Evolutionary conservation across 2,329 filamentous ascomycete species (phyloP).

Genomic region (Penicillium sp.): DNA sequence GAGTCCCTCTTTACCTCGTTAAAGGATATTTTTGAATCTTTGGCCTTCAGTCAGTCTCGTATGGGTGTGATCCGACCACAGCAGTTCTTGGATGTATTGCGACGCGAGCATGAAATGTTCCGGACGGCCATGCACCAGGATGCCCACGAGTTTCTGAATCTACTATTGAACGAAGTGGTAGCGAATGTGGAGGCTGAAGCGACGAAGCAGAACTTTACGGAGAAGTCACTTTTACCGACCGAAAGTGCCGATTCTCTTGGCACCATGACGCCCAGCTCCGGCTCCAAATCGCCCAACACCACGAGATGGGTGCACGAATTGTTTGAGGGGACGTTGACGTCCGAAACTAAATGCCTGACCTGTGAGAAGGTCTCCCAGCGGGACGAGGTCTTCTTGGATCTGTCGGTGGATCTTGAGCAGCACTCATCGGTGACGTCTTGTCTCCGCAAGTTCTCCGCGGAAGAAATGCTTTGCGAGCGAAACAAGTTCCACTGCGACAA

Average conservation of each 20-base stretch:
- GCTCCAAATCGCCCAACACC: constrained; percentile 57
- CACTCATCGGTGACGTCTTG: constrained; percentile 96
- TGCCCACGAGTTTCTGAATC: constrained; percentile 92
- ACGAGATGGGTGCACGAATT: constrained; percentile 94
- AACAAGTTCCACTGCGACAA: constrained; percentile 99
- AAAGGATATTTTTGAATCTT: constrained; percentile 91
- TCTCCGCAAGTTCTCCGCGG: constrained; percentile 89
- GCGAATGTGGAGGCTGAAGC: constrained; percentile 88
- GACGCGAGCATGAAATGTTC: constrained; percentile 95
- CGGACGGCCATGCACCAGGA: constrained; percentile 96
- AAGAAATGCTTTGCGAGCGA: constrained; percentile 96
- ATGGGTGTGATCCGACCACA: constrained; percentile 89
- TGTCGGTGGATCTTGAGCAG: constrained; percentile 92
- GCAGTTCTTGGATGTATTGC: constrained; percentile 88
- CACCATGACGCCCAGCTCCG: constrained; percentile 49
- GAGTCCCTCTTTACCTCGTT: constrained; percentile 92
- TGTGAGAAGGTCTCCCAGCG: constrained; percentile 93
- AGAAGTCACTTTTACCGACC: constrained; percentile 51
- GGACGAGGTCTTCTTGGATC: constrained; percentile 91
- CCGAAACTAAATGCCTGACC: constrained; percentile 91
- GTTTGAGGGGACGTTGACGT: constrained; percentile 90
- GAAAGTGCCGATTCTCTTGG: constrained; percentile 44
- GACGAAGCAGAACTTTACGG: constrained; percentile 29
- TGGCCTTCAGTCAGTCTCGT: constrained; percentile 74
- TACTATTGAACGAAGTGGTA: constrained; percentile 93